Evolutionary conservation across 1,284 basidiomycete genomes (phyloP).

Genomic region (Sanghuangporus weigelae): DNA sequence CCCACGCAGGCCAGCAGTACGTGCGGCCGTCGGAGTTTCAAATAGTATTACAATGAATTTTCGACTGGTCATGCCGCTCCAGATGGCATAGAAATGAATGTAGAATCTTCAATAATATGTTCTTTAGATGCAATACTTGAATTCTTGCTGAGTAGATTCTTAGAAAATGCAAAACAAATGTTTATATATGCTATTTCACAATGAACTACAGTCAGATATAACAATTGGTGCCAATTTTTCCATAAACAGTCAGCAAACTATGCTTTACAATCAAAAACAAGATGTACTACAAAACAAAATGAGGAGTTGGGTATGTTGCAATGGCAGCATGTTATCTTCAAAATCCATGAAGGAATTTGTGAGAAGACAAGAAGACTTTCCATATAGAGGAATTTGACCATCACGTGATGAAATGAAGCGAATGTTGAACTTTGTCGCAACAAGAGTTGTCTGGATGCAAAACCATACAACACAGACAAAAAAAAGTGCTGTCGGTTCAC

Average conservation of each 20-base stretch:
- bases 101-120: background rate
- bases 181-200: too few species aligned
- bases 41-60: background rate
- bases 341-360: background rate
- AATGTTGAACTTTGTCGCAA: background rate
- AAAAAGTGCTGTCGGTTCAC: background rate
- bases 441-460: background rate
- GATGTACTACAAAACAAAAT: background rate
- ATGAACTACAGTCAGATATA: too few species aligned
- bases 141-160: too few species aligned
- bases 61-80: background rate
- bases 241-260: too few species aligned
- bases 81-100: background rate
- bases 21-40: background rate
- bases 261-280: too few species aligned
- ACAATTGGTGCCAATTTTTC: too few species aligned
- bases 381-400: background rate
- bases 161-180: too few species aligned
- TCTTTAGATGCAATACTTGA: background rate
- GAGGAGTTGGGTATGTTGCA: background rate
- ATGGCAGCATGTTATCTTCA: background rate
- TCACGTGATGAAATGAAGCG: background rate
- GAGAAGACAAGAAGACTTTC: background rate
- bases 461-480: background rate
- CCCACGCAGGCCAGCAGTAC: background rate